phyloP scores from a whole-genome alignment of 1,284 basidiomycete genomes.

The Papiliotrema terrestris region DNA sequence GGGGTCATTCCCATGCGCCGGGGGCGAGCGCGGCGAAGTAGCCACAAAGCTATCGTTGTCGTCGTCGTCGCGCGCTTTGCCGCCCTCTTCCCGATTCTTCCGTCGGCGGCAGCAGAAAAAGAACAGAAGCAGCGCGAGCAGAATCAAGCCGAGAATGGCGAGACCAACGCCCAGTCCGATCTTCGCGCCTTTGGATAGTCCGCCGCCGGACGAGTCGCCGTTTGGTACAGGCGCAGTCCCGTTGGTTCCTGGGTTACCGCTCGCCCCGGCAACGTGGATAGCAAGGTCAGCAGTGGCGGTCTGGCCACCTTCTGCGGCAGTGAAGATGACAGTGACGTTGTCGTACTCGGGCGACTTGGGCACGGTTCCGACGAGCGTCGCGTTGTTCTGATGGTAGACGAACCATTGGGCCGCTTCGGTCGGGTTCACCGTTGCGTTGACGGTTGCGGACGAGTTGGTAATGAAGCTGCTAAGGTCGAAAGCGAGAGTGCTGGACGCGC shows the following conservation, averaged over 20 bases:
- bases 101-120: conserved; percentile 43
- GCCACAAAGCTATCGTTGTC: conserved; percentile 38
- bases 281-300: conserved; percentile 28
- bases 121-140: conserved; percentile 37
- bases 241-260: conserved; percentile 9
- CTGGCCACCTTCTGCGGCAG: conserved; percentile 20
- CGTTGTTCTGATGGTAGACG: conserved; percentile 39
- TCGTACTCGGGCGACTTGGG: conserved; percentile 32
- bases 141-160: conserved; percentile 38
- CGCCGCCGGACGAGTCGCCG: conserved; percentile 10
- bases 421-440: conserved; percentile 36
- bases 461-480: conserved; percentile 39
- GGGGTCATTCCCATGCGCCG: conserved; percentile 14
- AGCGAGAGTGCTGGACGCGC: conserved; percentile 31
- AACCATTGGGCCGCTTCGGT: conserved; percentile 47
- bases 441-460: conserved; percentile 24
- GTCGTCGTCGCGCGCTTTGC: conserved; percentile 28
- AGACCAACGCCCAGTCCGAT: conserved; percentile 46
- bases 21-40: conserved; percentile 23
- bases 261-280: conserved; percentile 31
- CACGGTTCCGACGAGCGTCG: conserved; percentile 41
- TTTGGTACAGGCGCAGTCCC: conserved; percentile 20
- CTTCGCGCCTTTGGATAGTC: conserved; percentile 41
- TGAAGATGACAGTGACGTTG: conserved; percentile 36
- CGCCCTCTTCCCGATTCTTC: conserved; percentile 12